A percentile compares a stretch with the other conserved stretches of the same genome.
These are phyloP conservation scores for Spongispora temasekensis DNA, from an alignment of 1,284 basidiomycete species.

Conservation along the genomic window DNA sequence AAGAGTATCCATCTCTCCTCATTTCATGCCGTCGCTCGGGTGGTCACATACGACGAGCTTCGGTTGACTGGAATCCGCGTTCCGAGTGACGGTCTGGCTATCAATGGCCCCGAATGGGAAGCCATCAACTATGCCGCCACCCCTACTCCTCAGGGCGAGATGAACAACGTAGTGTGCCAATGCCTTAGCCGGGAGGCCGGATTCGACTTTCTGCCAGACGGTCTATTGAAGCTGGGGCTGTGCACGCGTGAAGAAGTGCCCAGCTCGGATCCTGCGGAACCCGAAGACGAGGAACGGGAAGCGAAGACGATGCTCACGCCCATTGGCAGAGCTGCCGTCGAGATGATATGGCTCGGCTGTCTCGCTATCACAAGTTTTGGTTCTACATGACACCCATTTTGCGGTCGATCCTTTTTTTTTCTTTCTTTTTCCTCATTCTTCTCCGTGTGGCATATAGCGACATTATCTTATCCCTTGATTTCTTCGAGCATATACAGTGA, in stretches of 20 bases:
- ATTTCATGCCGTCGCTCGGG: conserved; percentile 68
- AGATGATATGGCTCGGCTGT: conserved; percentile 81
- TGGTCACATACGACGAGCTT: conserved; percentile 67
- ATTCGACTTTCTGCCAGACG: conserved; percentile 70
- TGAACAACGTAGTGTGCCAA: conserved; percentile 55
- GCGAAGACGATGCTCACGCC: conserved; percentile 53
- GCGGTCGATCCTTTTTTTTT: background rate
- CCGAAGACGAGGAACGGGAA: conserved; percentile 43
- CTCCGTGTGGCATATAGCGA: conserved; percentile 15
- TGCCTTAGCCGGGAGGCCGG: conserved; percentile 64
- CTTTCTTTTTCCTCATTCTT: background rate
- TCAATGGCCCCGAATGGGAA: conserved; percentile 61
- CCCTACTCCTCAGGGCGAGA: conserved; percentile 10
- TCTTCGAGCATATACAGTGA: conserved; percentile 6
- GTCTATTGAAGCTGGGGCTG: conserved; percentile 66
- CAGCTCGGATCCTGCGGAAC: conserved; percentile 20
- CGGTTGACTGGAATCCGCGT: conserved; percentile 70
- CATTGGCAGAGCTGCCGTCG: conserved; percentile 72
- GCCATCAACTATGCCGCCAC: conserved; percentile 41
- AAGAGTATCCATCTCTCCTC: conserved; percentile 51
- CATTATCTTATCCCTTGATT: conserved; percentile 3
- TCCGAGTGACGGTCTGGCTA: conserved; percentile 66
- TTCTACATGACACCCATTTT: conserved; percentile 17
- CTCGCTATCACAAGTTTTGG: conserved; percentile 74
- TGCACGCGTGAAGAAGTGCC: conserved; percentile 37